Evolutionary conservation across 805 yeast species (phyloP).

Genomic region (Starmerella bacillaris): DNA sequence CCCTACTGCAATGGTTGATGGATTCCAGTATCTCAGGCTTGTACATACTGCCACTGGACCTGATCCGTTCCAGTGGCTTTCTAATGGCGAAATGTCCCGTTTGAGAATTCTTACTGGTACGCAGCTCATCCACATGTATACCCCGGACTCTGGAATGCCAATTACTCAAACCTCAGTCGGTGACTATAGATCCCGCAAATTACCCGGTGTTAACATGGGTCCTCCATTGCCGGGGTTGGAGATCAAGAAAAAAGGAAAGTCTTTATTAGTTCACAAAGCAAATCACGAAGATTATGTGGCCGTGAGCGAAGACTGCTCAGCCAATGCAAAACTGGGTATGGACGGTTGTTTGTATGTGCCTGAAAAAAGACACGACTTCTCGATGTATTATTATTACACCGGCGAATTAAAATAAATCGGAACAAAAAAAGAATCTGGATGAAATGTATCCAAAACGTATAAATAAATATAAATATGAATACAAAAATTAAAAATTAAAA

Average conservation of each 20-base stretch:
- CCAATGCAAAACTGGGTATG: slow-evolving; percentile 5
- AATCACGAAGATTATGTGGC: slow-evolving; percentile 5
- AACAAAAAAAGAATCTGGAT: no score
- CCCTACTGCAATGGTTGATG: slow-evolving; percentile 13
- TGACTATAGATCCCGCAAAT: slow-evolving; percentile 17
- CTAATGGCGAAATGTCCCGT: slow-evolving; percentile 9
- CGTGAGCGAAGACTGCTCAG: slow-evolving; percentile 1
- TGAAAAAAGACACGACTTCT: slow-evolving; percentile 11
- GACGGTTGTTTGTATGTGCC: slow-evolving; percentile 14
- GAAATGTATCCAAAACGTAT: no score
- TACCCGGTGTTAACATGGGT: slow-evolving; percentile 10
- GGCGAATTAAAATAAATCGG: slow-evolving; percentile 14
- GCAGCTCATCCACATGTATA: slow-evolving; percentile 20
- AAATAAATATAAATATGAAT: no score
- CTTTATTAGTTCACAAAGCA: slow-evolving; percentile 7
- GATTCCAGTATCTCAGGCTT: slow-evolving; percentile 19
- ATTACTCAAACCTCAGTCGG: slow-evolving; percentile 22
- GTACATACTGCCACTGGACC: slow-evolving; percentile 18
- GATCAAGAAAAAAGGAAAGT: slow-evolving; percentile 5
- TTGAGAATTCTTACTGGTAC: slow-evolving; percentile 23
- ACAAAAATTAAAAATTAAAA: no score
- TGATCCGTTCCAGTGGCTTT: slow-evolving; percentile 15
- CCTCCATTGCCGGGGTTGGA: slow-evolving; percentile 17
- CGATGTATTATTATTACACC: slow-evolving; percentile 13
- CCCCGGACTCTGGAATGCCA: slow-evolving; percentile 21